Evolutionary conservation across 2,329 filamentous ascomycete species (phyloP).

Genomic region (Colletotrichum gloeosporioides): DNA sequence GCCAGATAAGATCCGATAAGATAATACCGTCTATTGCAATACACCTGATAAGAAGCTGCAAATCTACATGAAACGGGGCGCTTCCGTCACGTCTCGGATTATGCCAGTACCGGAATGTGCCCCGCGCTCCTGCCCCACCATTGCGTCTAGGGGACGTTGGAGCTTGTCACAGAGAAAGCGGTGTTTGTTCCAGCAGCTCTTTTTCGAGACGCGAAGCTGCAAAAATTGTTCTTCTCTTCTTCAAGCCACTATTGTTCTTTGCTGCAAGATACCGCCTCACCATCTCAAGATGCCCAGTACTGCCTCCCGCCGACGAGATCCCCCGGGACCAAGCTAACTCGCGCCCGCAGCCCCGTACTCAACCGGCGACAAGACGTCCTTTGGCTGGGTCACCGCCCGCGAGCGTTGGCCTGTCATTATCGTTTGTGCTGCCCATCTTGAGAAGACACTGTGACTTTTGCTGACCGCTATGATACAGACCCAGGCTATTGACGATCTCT

Average conservation of each 20-base stretch:
- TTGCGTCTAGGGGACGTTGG: background rate
- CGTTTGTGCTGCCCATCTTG: constrained; percentile 50
- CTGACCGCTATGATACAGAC: constrained; percentile 63
- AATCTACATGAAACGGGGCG: background rate
- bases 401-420: constrained; percentile 95
- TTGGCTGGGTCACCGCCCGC: constrained; percentile 83
- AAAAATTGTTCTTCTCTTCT: background rate
- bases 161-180: constrained; percentile 11
- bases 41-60: background rate
- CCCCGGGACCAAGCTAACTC: background rate
- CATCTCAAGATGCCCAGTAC: constrained; percentile 15
- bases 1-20: background rate
- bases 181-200: background rate
- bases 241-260: background rate
- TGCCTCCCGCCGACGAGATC: background rate
- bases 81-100: constrained; percentile 1
- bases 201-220: background rate
- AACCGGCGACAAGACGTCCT: constrained; percentile 84
- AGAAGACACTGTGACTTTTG: background rate
- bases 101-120: constrained; percentile 7
- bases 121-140: constrained; percentile 16
- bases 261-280: background rate
- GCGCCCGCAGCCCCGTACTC: constrained; percentile 69
- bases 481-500: constrained; percentile 91
- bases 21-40: background rate